phyloP scores from a whole-genome alignment of 805 yeast species.

The Kazachstania bromeliacearum region DNA sequence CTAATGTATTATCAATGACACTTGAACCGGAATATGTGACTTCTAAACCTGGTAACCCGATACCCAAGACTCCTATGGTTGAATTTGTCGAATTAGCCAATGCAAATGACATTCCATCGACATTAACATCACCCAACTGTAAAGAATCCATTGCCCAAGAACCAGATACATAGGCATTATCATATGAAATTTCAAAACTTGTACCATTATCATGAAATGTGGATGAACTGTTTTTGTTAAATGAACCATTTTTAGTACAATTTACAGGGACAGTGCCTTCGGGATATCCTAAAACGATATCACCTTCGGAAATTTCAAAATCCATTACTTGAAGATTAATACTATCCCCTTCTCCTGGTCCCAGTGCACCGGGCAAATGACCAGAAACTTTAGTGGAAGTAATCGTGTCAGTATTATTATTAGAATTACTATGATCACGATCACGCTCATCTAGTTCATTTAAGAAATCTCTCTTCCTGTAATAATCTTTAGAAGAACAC shows the following conservation, averaged over 20 bases:
- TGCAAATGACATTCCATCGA: slow-evolving; percentile 24
- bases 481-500: not conserved
- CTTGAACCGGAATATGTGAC: slow-evolving; percentile 33
- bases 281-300: too few species aligned
- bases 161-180: slow-evolving; percentile 40
- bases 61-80: slow-evolving; percentile 40
- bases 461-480: too few species aligned
- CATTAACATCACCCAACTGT: slow-evolving; percentile 42
- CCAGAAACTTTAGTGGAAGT: not conserved
- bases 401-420: not conserved
- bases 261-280: slow-evolving; percentile 9
- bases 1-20: slow-evolving; percentile 26
- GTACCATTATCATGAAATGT: slow-evolving; percentile 28
- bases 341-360: not conserved
- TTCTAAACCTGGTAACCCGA: slow-evolving; percentile 51
- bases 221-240: slow-evolving; percentile 26
- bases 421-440: not conserved
- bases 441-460: too few species aligned
- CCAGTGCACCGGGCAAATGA: too few species aligned
- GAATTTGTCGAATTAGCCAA: slow-evolving; percentile 29
- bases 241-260: slow-evolving; percentile 33
- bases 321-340: not conserved
- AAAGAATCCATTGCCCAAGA: slow-evolving; percentile 37
- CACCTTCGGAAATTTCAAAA: slow-evolving; percentile 16
- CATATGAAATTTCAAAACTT: slow-evolving; percentile 38